Evolutionary conservation across 345 rosid species (phyloP).

Genomic region (Arabis hirsuta): DNA sequence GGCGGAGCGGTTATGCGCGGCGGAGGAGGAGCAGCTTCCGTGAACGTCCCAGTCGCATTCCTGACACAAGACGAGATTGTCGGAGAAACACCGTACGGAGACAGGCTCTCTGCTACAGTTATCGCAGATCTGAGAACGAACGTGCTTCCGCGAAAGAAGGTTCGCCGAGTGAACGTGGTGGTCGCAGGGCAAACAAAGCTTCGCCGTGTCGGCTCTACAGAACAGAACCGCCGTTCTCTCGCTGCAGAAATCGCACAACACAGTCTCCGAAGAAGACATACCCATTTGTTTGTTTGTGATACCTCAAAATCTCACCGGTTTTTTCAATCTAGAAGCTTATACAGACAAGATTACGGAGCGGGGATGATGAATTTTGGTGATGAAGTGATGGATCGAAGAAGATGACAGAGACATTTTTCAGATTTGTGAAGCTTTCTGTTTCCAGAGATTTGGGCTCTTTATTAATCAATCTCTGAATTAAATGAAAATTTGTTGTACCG

Average conservation of each 20-base stretch:
- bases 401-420: constrained; percentile 2
- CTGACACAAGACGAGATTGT: constrained; percentile 63
- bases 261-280: constrained; percentile 33
- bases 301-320: no score
- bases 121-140: constrained; percentile 95
- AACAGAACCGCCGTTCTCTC: constrained; percentile 68
- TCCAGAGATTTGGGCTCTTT: constrained; percentile 1
- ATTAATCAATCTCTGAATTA: background rate
- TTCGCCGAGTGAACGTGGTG: constrained; percentile 95
- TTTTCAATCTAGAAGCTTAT: no score
- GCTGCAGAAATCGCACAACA: constrained; percentile 80
- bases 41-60: constrained; percentile 80
- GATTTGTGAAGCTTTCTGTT: background rate
- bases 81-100: constrained; percentile 62
- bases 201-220: constrained; percentile 90
- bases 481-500: constrained; percentile 3
- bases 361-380: background rate
- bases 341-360: background rate
- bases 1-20: constrained; percentile 60
- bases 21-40: constrained; percentile 70
- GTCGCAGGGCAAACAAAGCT: constrained; percentile 86
- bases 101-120: constrained; percentile 69
- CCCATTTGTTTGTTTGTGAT: constrained; percentile 40
- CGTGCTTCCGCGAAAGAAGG: constrained; percentile 71
- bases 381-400: background rate